A percentile compares a stretch with the other conserved stretches of the same genome.
phyloP scores from a whole-genome alignment of 176 grass and related monocot species.

The Rhynchospora breviuscula region DNA sequence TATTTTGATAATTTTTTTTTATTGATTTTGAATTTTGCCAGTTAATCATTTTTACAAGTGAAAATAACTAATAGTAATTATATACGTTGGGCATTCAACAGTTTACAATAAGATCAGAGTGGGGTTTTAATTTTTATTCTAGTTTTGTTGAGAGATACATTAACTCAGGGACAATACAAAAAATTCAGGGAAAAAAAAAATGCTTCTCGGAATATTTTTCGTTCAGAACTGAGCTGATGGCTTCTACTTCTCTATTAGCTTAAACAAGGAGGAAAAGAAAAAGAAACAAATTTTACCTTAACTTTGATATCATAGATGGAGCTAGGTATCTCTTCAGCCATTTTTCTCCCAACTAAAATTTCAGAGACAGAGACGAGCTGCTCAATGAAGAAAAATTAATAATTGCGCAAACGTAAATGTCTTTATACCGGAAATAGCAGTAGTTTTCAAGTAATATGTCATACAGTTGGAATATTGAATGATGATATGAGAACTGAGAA shows the following conservation, averaged over 20 bases:
- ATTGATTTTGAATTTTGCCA: not conserved
- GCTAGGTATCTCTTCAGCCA: slow-evolving; percentile 37
- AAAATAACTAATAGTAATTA: not conserved
- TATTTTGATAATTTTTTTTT: not conserved
- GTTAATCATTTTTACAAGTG: not conserved
- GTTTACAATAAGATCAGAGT: not conserved
- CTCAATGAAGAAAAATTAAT: not conserved
- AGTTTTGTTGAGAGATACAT: not conserved
- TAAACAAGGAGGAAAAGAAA: not conserved
- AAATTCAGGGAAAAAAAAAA: not conserved
- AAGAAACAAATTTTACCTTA: slow-evolving; percentile 29
- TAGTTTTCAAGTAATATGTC: slow-evolving; percentile 1
- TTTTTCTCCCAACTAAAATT: slow-evolving; percentile 2
- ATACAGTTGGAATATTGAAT: not conserved
- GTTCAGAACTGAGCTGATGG: not conserved
- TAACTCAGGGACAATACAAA: not conserved
- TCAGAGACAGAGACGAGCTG: not conserved
- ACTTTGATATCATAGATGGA: slow-evolving; percentile 48
- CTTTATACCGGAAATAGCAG: not conserved
- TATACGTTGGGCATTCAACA: not conserved
- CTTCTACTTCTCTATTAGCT: not conserved
- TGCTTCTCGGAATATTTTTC: not conserved
- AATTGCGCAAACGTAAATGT: not conserved
- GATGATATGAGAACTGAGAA: not conserved
- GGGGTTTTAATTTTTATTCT: not conserved